Percentiles rank a stretch among this genome's conserved stretches.
Evolutionary conservation across 108 stramenopile genomes (phyloP).

Genomic region (Bacterosira constricta): DNA sequence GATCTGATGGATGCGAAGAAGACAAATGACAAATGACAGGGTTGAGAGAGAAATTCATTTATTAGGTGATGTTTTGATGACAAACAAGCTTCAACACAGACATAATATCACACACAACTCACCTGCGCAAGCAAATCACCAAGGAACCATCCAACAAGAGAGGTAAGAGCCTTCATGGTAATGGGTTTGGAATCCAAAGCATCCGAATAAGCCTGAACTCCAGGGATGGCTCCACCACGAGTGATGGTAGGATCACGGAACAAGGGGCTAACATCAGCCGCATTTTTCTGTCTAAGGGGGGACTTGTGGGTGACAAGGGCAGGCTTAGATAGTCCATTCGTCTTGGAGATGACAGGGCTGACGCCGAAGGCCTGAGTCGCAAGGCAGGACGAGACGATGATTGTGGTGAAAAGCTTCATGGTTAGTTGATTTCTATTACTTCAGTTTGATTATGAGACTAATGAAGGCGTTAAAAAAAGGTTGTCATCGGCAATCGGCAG

Average conservation of each 20-base stretch:
- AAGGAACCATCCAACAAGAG: slow-evolving; percentile 94
- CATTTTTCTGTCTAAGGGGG: slow-evolving; percentile 62
- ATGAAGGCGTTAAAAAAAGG: background rate
- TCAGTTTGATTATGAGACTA: background rate
- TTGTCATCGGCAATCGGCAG: background rate
- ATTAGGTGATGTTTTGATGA: background rate
- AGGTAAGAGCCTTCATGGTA: slow-evolving; percentile 93
- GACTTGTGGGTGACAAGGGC: slow-evolving; percentile 33
- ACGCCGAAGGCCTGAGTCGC: slow-evolving; percentile 79
- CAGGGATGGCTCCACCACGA: slow-evolving; percentile 90
- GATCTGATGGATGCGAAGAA: slow-evolving; percentile 50
- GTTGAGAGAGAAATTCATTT: background rate
- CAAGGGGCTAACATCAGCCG: slow-evolving; percentile 59
- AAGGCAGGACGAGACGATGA: slow-evolving; percentile 73
- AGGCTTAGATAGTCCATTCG: slow-evolving; percentile 50
- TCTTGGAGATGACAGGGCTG: slow-evolving; percentile 46
- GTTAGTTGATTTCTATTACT: slow-evolving; percentile 23
- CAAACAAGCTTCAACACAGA: background rate
- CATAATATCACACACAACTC: slow-evolving; percentile 18
- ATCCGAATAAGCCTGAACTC: slow-evolving; percentile 92
- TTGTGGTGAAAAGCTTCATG: slow-evolving; percentile 83
- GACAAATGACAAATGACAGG: slow-evolving; percentile 1
- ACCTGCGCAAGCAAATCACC: slow-evolving; percentile 97
- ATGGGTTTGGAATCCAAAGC: slow-evolving; percentile 93
- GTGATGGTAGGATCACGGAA: slow-evolving; percentile 79